These are phyloP conservation scores for Penicillium sp. DNA, from an alignment of 2,329 filamentous ascomycete species.

Conservation along the genomic window DNA sequence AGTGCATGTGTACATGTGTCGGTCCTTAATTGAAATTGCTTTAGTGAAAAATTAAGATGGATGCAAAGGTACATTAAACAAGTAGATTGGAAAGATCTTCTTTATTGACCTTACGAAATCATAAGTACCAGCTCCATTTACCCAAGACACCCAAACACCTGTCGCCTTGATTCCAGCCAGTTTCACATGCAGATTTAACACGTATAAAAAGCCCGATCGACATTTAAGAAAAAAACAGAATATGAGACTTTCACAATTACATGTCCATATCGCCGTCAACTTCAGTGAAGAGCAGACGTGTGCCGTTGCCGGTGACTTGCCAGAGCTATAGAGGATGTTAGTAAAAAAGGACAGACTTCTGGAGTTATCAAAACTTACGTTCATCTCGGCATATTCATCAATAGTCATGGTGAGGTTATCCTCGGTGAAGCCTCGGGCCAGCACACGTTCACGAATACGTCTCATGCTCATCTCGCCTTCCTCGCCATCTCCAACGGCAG, in stretches of 20 bases:
- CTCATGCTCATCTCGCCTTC: slow-evolving; percentile 79
- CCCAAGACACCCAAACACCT: slow-evolving; percentile 28
- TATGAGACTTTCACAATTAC: slow-evolving; percentile 21
- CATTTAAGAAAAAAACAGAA: slow-evolving; percentile 4
- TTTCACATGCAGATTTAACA: slow-evolving; percentile 25
- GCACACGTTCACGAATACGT: slow-evolving; percentile 83
- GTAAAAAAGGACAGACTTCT: slow-evolving; percentile 16
- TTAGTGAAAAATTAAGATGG: neutral
- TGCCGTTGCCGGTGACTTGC: slow-evolving; percentile 72
- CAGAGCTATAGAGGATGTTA: slow-evolving; percentile 62
- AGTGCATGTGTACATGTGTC: neutral
- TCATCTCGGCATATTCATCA: slow-evolving; percentile 82
- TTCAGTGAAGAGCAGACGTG: slow-evolving; percentile 69
- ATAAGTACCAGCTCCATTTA: slow-evolving; percentile 16
- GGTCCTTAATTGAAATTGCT: neutral
- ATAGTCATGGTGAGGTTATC: slow-evolving; percentile 86
- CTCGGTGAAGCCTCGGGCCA: slow-evolving; percentile 95
- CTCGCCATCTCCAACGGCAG: slow-evolving; percentile 71
- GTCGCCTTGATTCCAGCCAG: slow-evolving; percentile 20
- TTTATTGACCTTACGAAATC: slow-evolving; percentile 18
- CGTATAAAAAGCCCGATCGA: slow-evolving; percentile 15
- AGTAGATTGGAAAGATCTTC: slow-evolving; percentile 17
- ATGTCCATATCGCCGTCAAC: slow-evolving; percentile 57
- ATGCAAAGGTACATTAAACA: slow-evolving; percentile 2
- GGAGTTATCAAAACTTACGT: slow-evolving; percentile 66